A percentile compares a stretch with the other conserved stretches of the same genome.
phyloP scores from a whole-genome alignment of 306 rosid genomes.

The Macrotyloma uniflorum region DNA sequence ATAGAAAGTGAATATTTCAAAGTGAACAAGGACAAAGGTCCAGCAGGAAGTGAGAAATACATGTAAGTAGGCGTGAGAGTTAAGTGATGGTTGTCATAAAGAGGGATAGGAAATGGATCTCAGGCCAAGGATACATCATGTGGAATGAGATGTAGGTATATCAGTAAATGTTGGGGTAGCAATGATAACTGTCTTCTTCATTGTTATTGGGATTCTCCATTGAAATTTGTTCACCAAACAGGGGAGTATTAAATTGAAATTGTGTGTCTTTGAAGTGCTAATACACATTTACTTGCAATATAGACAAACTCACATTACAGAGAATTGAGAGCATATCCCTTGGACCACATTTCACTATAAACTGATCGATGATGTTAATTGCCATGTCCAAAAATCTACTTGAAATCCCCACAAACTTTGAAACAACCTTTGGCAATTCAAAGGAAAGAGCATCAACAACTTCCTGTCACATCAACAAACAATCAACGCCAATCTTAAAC shows the following conservation, averaged over 20 bases:
- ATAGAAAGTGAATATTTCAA: slow-evolving; percentile 1
- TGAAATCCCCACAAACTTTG: slow-evolving; percentile 66
- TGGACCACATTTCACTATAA: slow-evolving; percentile 64
- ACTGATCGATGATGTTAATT: slow-evolving; percentile 59
- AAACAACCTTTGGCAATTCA: slow-evolving; percentile 75
- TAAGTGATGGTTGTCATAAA: not conserved
- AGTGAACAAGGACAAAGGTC: slow-evolving; percentile 4
- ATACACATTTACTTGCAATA: slow-evolving; percentile 10
- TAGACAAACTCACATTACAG: slow-evolving; percentile 52
- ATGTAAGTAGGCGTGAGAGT: slow-evolving; percentile 2
- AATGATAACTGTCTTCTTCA: not conserved
- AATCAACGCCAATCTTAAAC: not conserved
- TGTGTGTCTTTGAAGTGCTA: slow-evolving; percentile 1
- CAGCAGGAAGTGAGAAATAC: slow-evolving; percentile 4
- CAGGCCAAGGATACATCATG: not conserved
- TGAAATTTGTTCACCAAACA: not conserved
- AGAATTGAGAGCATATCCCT: slow-evolving; percentile 85
- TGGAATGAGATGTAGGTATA: not conserved
- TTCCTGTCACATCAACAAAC: slow-evolving; percentile 51
- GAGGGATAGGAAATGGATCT: slow-evolving; percentile 17
- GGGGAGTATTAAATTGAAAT: not conserved
- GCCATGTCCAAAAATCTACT: slow-evolving; percentile 63
- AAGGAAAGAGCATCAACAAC: slow-evolving; percentile 70
- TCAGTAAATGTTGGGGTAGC: not conserved
- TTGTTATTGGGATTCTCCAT: not conserved